Evolutionary conservation across 768 basidiomycete species (phyloP), one percentile per base, ranked within the genome.

Genomic region (Boletus patriciae): DNA sequence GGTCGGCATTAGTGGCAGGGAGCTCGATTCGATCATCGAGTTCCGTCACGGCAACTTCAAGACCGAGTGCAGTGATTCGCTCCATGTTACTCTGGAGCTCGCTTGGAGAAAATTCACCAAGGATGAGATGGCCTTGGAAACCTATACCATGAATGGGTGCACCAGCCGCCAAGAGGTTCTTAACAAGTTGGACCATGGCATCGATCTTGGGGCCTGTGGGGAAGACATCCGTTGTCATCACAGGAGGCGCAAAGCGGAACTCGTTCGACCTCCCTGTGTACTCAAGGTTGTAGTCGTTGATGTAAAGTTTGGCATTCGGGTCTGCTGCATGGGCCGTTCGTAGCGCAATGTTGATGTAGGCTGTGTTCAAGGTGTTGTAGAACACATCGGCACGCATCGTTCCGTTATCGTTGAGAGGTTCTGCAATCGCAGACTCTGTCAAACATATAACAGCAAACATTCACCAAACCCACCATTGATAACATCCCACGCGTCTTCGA

Each of bases 1-100:
- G 73, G 34, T 79, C 71, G 1, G 78, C 78, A 9, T 68, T 60
- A 3, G 82, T 83, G 13, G 73, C 76, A 15, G 84, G 85, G 12
- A 58, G 62, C 9, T 75, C 76, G 76, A 85, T 83, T 47, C 85
- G 77, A 62, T 83, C 83, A 64, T 88, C 86, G 46, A 88, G 78
- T 65, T 87, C 86, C 3, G 86, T 88, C 61, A 87, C 80, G 11
- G 85, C 85, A 25, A 87, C 81, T 61, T 87, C 86, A 42, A 88
- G 73, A 5, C 87, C 85, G 27, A 86, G 79, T 12, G 78, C 78
- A 13, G 81, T 77, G 65, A 87, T 81, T 48, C 78, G 74, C 57
- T 78, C 65, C 53, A 86, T 70, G 56, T 82, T 81, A 3, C 74
- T 67, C 52, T 78, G 72, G 47, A 87, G 66, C 12, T 72, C 55